Conservation (phyloP, 257 asterid genomes). For the Solanum lignicaule region DNA sequence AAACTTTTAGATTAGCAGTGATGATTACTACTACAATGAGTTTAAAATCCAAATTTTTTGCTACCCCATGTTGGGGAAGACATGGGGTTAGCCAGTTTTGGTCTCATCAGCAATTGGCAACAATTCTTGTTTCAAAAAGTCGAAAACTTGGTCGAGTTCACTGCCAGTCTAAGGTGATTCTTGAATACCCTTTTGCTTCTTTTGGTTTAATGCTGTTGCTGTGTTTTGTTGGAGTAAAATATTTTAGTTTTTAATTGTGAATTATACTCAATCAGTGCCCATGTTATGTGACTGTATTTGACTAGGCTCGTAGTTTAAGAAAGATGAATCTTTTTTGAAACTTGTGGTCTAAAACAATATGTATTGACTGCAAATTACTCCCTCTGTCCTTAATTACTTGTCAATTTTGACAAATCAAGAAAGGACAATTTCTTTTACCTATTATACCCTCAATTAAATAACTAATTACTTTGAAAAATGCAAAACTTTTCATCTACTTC, state of each 20-base stretch:
- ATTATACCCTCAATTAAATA: no score
- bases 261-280: not conserved
- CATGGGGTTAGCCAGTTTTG: not conserved
- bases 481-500: no score
- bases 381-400: no score
- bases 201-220: not conserved
- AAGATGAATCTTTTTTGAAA: not conserved
- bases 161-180: conserved; percentile 40
- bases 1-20: not conserved
- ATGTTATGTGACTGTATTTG: not conserved
- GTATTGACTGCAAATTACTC: not conserved
- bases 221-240: not conserved
- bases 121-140: conserved; percentile 4
- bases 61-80: conserved; percentile 5
- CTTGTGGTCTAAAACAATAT: not conserved
- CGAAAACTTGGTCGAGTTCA: conserved; percentile 22
- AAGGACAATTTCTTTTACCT: no score
- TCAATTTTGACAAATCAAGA: no score
- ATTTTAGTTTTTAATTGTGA: not conserved
- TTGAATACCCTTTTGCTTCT: not conserved
- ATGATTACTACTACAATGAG: conserved; percentile 13
- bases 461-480: no score
- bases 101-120: conserved; percentile 8
- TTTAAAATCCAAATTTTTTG: conserved; percentile 17
- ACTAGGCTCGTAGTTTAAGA: not conserved